Base-by-base conservation (phyloP, 805 yeast genomes). In the Kluyveromyces starmeri region DNA sequence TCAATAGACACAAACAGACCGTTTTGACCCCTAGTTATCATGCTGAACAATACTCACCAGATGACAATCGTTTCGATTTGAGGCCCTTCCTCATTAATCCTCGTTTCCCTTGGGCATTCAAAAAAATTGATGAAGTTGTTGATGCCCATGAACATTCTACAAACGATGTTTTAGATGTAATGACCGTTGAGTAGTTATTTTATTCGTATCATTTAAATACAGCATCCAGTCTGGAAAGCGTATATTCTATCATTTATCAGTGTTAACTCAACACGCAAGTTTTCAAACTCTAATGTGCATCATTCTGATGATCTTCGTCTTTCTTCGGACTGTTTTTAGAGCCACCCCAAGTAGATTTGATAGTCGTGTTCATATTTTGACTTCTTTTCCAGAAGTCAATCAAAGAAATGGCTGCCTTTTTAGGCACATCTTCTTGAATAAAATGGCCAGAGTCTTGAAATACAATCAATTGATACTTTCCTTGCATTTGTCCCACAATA, bases 401-500 rank as follows among this genome's bases (percentile, higher is more conserved):
- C 12, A 67, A 36, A 7, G 80, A 70, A 0, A 71, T 38, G 0
- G 88, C 80, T 0, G 83, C 68, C 46, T 79, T 80, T 3, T 51
- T 58, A 0, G 96, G 92, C 5, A 71, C 68, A 55, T 92, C 99
- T 53, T 92, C 98, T 31, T 92, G 98, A n/a, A 94, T 63, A 47
- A 88, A 92, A 59, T 92, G 99, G 1, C 97, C 96, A 2, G 86
- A 66, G 36, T 78, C 80, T 42, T 70, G 74, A 53, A 85, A 79
- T 4, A 86, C 92, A 10, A 83, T 76, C 26, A 92, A 67, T 59
- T 94, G 99, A 56, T 81, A 92, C 53, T 77, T 79, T 2, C 99
- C 99, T 59, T 88, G 97, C 98, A 92, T 92, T 58, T 94, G 98
- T 1, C 96, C 99, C 34, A 92, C 77, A 57, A 88, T 85, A 31